phyloP scores from a whole-genome alignment of 2,329 filamentous ascomycete species.

The Pseudocercospora ulei region DNA sequence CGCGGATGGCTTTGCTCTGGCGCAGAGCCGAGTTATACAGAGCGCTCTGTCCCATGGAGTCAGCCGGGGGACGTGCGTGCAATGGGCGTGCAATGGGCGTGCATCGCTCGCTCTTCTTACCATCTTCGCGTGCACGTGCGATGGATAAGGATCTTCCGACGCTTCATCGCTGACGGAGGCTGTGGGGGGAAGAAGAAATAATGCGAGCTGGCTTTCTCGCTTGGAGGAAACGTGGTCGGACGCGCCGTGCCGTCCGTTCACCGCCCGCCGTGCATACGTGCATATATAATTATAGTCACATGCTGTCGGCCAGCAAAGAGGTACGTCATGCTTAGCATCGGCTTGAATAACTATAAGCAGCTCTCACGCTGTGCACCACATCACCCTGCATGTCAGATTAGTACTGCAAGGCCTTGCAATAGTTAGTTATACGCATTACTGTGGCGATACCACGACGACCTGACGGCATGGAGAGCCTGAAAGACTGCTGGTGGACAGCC shows the following conservation, averaged over 20 bases:
- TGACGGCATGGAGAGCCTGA: no score
- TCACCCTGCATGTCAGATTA: slow-evolving; percentile 2
- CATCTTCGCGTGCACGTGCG: background rate
- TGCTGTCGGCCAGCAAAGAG: background rate
- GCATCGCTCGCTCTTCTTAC: no score
- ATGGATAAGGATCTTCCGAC: background rate
- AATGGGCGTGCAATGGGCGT: background rate
- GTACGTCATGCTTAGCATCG: slow-evolving; percentile 6
- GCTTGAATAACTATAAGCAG: no score
- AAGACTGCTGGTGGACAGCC: no score
- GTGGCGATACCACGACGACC: background rate
- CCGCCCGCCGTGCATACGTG: no score
- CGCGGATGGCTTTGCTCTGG: slow-evolving; percentile 69
- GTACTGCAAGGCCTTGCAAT: background rate
- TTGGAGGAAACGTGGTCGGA: slow-evolving; percentile 4
- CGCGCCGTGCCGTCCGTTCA: slow-evolving; percentile 2
- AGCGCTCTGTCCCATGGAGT: slow-evolving; percentile 37
- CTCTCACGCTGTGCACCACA: no score
- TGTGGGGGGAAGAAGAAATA: background rate
- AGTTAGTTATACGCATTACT: background rate
- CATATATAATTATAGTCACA: no score
- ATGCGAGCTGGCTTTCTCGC: background rate
- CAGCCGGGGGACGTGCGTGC: background rate
- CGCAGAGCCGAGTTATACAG: slow-evolving; percentile 78
- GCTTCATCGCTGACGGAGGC: background rate